A percentile compares a stretch with the other conserved stretches of the same genome.
These are phyloP conservation scores for Cordyceps fumosorosea DNA, from an alignment of 2,329 filamentous ascomycete species.

Conservation along the genomic window DNA sequence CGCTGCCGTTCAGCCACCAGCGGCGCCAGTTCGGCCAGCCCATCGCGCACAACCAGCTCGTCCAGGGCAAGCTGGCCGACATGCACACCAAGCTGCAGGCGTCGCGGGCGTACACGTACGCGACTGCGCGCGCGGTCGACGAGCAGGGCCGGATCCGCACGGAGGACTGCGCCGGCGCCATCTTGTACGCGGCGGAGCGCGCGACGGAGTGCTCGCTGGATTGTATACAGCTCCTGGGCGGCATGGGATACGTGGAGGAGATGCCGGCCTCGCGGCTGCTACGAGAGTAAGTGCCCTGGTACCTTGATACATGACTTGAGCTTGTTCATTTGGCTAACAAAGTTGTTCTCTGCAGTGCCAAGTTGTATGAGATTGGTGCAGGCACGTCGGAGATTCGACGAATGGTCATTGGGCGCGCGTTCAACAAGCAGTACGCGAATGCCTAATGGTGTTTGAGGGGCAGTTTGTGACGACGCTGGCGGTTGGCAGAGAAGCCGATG, in stretches of 20 bases:
- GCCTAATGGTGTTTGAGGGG: constrained; percentile 16
- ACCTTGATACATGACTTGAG: background rate
- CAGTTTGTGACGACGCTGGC: background rate
- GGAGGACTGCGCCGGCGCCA: constrained; percentile 90
- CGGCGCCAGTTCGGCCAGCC: constrained; percentile 82
- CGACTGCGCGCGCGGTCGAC: constrained; percentile 73
- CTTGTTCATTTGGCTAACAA: constrained; percentile 22
- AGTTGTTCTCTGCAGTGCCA: constrained; percentile 40
- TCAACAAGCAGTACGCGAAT: constrained; percentile 73
- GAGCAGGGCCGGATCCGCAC: constrained; percentile 67
- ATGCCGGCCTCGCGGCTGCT: constrained; percentile 82
- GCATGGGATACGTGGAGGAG: constrained; percentile 95
- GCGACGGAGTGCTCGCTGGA: constrained; percentile 83
- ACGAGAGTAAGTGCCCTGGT: constrained; percentile 47
- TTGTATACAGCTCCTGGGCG: constrained; percentile 85
- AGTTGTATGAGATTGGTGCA: constrained; percentile 92
- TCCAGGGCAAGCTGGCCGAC: constrained; percentile 89
- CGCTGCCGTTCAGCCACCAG: constrained; percentile 82
- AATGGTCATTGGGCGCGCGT: constrained; percentile 89
- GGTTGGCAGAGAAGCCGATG: background rate
- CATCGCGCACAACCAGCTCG: constrained; percentile 85
- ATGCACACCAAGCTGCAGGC: constrained; percentile 95
- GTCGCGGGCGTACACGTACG: constrained; percentile 79
- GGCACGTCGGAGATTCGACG: constrained; percentile 90
- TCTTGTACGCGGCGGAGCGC: constrained; percentile 85